These are phyloP conservation scores for Monosporascus sp. DNA, from an alignment of 2,329 filamentous ascomycete species.

Conservation along the genomic window DNA sequence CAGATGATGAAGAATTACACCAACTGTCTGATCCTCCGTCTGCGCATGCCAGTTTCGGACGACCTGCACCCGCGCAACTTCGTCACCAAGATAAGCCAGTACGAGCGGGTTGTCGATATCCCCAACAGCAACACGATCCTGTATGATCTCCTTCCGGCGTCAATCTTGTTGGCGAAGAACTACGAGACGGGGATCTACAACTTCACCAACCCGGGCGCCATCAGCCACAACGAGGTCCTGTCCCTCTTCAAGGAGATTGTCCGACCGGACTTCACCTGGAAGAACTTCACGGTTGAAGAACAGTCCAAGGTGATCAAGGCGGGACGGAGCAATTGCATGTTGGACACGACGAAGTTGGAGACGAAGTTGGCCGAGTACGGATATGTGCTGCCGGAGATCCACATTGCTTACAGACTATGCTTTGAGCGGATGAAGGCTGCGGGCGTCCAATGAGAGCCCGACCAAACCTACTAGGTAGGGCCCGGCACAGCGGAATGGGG, in stretches of 20 bases:
- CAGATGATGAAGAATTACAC: conserved; percentile 58
- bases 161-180: conserved; percentile 56
- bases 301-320: conserved; percentile 64
- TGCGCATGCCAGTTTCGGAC: conserved; percentile 66
- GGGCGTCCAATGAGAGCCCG: conserved; percentile 40
- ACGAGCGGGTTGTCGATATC: conserved; percentile 61
- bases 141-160: conserved; percentile 57
- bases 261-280: conserved; percentile 54
- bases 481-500: neutral
- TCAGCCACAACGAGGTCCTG: conserved; percentile 67
- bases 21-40: conserved; percentile 58
- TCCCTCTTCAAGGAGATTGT: conserved; percentile 58
- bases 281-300: conserved; percentile 62
- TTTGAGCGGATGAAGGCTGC: conserved; percentile 59
- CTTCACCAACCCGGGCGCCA: conserved; percentile 65
- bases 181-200: conserved; percentile 61
- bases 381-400: conserved; percentile 55
- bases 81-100: conserved; percentile 63
- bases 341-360: conserved; percentile 58
- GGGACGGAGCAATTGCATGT: conserved; percentile 59
- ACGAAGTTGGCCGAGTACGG: conserved; percentile 55
- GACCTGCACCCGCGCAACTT: conserved; percentile 63
- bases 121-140: conserved; percentile 66
- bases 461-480: neutral
- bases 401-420: conserved; percentile 55